Conservation (phyloP, 352 stramenopile species). For the Pythium periplocum region DNA sequence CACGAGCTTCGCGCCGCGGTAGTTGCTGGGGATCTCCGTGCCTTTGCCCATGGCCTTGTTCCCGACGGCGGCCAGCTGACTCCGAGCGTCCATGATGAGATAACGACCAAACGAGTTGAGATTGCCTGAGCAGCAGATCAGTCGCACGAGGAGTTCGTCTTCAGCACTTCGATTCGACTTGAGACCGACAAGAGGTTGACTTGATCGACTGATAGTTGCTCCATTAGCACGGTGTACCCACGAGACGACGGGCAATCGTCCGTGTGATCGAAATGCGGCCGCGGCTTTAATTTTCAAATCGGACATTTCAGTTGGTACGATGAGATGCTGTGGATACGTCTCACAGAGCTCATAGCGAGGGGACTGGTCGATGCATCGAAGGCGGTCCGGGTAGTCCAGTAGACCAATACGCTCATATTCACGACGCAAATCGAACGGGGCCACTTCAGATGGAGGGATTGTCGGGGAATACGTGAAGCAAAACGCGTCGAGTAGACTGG, state of each 20-base stretch:
- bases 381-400: conserved; percentile 45
- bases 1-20: conserved; percentile 89
- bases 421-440: conserved; percentile 67
- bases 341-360: conserved; percentile 82
- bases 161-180: conserved; percentile 73
- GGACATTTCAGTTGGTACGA: conserved; percentile 90
- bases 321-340: conserved; percentile 93
- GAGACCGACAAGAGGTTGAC: conserved; percentile 73
- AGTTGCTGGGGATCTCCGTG: conserved; percentile 95
- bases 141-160: conserved; percentile 68
- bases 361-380: conserved; percentile 79
- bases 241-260: conserved; percentile 63
- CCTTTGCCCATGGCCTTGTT: conserved; percentile 93
- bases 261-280: conserved; percentile 65
- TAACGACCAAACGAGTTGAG: conserved; percentile 44
- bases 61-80: conserved; percentile 78
- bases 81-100: conserved; percentile 80
- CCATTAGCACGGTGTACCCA: conserved; percentile 73
- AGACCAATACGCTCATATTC: conserved; percentile 81
- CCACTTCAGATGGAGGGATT: conserved; percentile 69
- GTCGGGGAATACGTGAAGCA: conserved; percentile 74
- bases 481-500: conserved; percentile 71
- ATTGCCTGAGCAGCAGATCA: conserved; percentile 62
- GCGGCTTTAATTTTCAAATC: conserved; percentile 82
- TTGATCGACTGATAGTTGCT: conserved; percentile 77